phyloP scores from a whole-genome alignment of 192 early-diverging fungal genomes.

The Coemansia sp. region DNA sequence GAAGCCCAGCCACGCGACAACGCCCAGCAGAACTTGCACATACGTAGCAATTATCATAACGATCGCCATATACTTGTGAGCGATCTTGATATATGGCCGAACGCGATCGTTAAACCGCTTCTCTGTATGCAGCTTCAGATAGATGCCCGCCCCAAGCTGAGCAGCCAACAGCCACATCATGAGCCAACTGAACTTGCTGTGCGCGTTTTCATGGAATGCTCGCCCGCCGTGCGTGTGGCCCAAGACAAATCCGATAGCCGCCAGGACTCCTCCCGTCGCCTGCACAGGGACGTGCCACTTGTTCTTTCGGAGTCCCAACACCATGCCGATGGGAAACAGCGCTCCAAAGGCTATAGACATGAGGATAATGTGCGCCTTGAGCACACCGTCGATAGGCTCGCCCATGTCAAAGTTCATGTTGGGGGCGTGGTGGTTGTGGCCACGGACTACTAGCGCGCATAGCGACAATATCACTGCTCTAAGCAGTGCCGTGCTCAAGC shows the following conservation, averaged over 20 bases:
- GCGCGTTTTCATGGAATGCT: conserved; percentile 65
- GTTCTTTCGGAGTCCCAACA: conserved; percentile 61
- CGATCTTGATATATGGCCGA: conserved; percentile 54
- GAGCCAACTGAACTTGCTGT: conserved; percentile 65
- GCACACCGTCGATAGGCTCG: conserved; percentile 49
- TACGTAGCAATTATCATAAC: conserved; percentile 62
- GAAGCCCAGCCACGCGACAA: conserved; percentile 64
- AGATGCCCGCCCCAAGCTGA: conserved; percentile 61
- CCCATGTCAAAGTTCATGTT: conserved; percentile 54
- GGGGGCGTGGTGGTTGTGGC: conserved; percentile 53
- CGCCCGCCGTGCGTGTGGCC: conserved; percentile 67
- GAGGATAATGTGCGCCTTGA: conserved; percentile 51
- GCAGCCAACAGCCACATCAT: conserved; percentile 60
- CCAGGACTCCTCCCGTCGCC: conserved; percentile 50
- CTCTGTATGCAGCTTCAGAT: conserved; percentile 65
- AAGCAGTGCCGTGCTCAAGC: neutral
- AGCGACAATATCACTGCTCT: conserved; percentile 16
- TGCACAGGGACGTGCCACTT: conserved; percentile 69
- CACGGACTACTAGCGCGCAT: conserved; percentile 5
- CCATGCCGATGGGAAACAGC: conserved; percentile 59
- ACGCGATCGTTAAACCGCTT: conserved; percentile 58
- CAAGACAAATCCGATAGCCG: conserved; percentile 60
- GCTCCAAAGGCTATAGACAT: conserved; percentile 55
- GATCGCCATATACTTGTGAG: conserved; percentile 60
- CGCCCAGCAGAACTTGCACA: conserved; percentile 67